Conservation (phyloP, 2,329 filamentous ascomycete species). For the Huntiella savannae region DNA sequence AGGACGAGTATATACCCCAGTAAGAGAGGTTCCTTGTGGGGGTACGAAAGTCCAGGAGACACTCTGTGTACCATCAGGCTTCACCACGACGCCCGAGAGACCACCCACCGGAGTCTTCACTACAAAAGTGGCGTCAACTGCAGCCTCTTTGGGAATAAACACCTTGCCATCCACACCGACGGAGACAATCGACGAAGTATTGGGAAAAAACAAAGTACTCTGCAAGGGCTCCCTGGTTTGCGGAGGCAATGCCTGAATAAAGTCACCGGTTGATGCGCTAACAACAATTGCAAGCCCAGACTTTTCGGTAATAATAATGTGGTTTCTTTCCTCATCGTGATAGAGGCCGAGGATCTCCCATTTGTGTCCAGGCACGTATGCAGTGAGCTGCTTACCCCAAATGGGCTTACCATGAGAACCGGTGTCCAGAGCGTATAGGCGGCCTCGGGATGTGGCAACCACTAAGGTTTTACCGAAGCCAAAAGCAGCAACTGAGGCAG, state of each 20-base stretch:
- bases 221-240: slow-evolving; percentile 20
- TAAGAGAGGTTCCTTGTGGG: slow-evolving; percentile 45
- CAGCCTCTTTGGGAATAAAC: slow-evolving; percentile 27
- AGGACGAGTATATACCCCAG: slow-evolving; percentile 47
- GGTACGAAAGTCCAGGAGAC: slow-evolving; percentile 56
- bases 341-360: slow-evolving; percentile 53
- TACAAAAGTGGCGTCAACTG: slow-evolving; percentile 35
- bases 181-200: slow-evolving; percentile 35
- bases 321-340: slow-evolving; percentile 35
- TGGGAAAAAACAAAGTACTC: slow-evolving; percentile 33
- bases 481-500: slow-evolving; percentile 30
- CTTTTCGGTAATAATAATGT: slow-evolving; percentile 38
- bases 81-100: slow-evolving; percentile 36
- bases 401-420: slow-evolving; percentile 53
- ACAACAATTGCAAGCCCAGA: slow-evolving; percentile 44
- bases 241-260: slow-evolving; percentile 23
- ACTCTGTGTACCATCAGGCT: slow-evolving; percentile 22
- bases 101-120: slow-evolving; percentile 28
- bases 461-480: slow-evolving; percentile 77
- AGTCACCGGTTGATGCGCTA: slow-evolving; percentile 31
- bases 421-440: slow-evolving; percentile 62
- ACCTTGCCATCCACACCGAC: slow-evolving; percentile 27
- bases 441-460: slow-evolving; percentile 60
- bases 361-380: slow-evolving; percentile 30
- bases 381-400: slow-evolving; percentile 52